Conservation (phyloP, 2,329 filamentous ascomycete species). For the Colletotrichum trifolii region DNA sequence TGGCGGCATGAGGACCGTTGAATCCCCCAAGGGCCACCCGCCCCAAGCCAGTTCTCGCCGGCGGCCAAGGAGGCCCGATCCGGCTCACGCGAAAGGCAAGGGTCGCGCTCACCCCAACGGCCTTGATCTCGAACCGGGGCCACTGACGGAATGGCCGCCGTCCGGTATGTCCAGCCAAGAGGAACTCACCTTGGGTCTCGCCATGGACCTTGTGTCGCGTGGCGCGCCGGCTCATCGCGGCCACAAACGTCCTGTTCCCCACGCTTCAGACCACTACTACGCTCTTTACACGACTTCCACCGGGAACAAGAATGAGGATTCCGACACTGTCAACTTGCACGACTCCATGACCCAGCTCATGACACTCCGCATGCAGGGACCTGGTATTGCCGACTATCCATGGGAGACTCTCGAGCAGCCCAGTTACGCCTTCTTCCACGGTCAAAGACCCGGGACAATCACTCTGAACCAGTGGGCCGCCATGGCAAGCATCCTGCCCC, state of each 20-base stretch:
- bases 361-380: conserved; percentile 61
- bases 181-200: conserved; percentile 63
- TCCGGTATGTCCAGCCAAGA: conserved; percentile 59
- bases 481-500: conserved; percentile 66
- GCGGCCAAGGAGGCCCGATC: conserved; percentile 54
- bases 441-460: conserved; percentile 74
- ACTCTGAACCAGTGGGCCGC: conserved; percentile 78
- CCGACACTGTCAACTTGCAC: conserved; percentile 61
- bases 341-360: conserved; percentile 69
- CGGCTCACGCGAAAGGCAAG: conserved; percentile 51
- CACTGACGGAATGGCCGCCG: conserved; percentile 68
- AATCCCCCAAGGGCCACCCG: conserved; percentile 25
- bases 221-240: conserved; percentile 69
- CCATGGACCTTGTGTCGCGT: conserved; percentile 67
- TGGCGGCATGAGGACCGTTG: conserved; percentile 22
- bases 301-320: conserved; percentile 57
- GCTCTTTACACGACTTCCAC: conserved; percentile 64
- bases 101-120: conserved; percentile 48
- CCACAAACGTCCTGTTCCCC: conserved; percentile 63
- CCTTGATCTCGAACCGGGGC: conserved; percentile 43
- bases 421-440: conserved; percentile 75
- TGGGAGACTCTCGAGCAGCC: conserved; percentile 82
- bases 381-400: conserved; percentile 57
- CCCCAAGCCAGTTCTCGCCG: conserved; percentile 47
- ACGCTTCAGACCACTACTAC: conserved; percentile 66